Conservation (phyloP, 352 stramenopile genomes). For the Peronospora tabacina region DNA sequence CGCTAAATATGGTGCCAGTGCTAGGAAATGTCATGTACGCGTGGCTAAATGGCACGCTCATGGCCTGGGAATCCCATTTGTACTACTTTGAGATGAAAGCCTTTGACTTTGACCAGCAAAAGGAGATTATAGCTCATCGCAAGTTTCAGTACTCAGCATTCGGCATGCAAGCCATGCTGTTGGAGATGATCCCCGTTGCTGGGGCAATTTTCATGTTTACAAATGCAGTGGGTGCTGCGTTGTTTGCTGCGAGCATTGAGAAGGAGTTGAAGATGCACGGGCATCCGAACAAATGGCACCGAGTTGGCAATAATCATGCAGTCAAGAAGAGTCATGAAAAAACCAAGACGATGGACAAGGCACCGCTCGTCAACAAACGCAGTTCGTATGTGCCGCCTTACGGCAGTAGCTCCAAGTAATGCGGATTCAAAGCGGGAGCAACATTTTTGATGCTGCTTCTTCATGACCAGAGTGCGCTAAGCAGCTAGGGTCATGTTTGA, state of each 20-base stretch:
- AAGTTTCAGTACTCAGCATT: slow-evolving; percentile 45
- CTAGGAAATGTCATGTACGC: slow-evolving; percentile 46
- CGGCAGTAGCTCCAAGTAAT: slow-evolving; percentile 25
- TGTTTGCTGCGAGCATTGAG: slow-evolving; percentile 51
- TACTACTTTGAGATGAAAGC: slow-evolving; percentile 59
- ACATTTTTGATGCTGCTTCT: neutral
- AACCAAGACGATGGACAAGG: slow-evolving; percentile 13
- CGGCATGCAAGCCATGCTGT: slow-evolving; percentile 43
- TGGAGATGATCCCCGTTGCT: slow-evolving; percentile 52
- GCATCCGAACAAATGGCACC: slow-evolving; percentile 12
- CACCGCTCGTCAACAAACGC: slow-evolving; percentile 28
- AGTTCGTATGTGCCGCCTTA: slow-evolving; percentile 28
- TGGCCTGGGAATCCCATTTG: slow-evolving; percentile 50
- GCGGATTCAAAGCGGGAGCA: neutral
- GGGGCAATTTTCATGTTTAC: slow-evolving; percentile 52
- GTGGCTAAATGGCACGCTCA: slow-evolving; percentile 48
- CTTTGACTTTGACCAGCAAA: slow-evolving; percentile 41
- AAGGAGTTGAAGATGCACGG: slow-evolving; percentile 28
- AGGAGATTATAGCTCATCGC: slow-evolving; percentile 30
- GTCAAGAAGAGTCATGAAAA: slow-evolving; percentile 9
- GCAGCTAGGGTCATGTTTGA: no score
- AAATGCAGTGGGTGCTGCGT: slow-evolving; percentile 43
- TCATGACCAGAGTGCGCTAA: neutral
- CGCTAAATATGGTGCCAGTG: slow-evolving; percentile 52
- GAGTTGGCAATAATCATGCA: slow-evolving; percentile 13